These are phyloP conservation scores for Myriosclerotinia duriaeana DNA, from an alignment of 2,329 filamentous ascomycete species.

Conservation along the genomic window DNA sequence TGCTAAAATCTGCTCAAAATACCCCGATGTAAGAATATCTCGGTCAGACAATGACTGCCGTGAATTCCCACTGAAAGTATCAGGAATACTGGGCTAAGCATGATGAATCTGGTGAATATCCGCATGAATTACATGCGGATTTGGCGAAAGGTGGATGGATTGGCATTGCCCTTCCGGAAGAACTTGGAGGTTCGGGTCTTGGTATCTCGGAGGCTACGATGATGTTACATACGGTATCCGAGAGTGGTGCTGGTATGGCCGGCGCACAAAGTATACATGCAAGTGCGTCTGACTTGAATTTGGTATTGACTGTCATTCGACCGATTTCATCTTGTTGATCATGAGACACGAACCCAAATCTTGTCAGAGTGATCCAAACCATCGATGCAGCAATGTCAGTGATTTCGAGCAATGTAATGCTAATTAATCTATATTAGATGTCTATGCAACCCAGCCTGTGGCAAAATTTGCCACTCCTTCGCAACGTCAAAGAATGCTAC, in stretches of 20 bases:
- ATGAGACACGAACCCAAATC: not conserved
- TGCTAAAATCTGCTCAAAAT: constrained; percentile 65
- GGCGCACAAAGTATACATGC: constrained; percentile 62
- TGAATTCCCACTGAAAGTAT: not conserved
- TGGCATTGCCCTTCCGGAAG: constrained; percentile 74
- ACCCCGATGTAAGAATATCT: constrained; percentile 54
- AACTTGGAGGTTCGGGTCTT: constrained; percentile 70
- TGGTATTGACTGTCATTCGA: not conserved
- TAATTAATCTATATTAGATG: constrained; percentile 42
- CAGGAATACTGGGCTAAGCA: constrained; percentile 71
- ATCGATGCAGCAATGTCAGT: not conserved
- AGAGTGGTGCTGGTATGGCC: constrained; percentile 77
- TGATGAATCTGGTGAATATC: constrained; percentile 69
- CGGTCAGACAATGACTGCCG: not conserved
- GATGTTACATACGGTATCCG: constrained; percentile 82
- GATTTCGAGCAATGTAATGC: not conserved
- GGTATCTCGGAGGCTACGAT: constrained; percentile 80
- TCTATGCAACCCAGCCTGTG: constrained; percentile 74
- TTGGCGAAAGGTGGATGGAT: constrained; percentile 77
- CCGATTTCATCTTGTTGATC: not conserved
- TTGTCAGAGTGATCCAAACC: not conserved
- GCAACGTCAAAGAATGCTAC: constrained; percentile 64
- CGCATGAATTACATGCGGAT: constrained; percentile 72
- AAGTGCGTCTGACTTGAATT: constrained; percentile 37
- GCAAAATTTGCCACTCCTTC: constrained; percentile 68